A percentile compares a stretch with the other conserved stretches of the same genome.
Conservation (phyloP, 768 basidiomycete species). For the Rossbeevera mucosa region DNA sequence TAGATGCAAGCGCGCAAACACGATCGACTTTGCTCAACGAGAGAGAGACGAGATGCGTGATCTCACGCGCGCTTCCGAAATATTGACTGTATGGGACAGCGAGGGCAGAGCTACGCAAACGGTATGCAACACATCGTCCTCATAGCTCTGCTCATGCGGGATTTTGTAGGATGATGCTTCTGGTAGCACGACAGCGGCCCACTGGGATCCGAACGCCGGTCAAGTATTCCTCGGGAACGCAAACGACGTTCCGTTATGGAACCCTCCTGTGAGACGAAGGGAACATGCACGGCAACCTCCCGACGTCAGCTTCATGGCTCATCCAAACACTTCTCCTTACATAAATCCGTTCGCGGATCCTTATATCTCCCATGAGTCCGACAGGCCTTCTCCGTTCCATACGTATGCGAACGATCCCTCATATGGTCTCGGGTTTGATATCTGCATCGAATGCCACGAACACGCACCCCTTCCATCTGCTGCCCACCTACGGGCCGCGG, state of each 20-base stretch:
- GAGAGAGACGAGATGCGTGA: slow-evolving; percentile 91
- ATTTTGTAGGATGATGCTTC: slow-evolving; percentile 17
- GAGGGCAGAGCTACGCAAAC: slow-evolving; percentile 10
- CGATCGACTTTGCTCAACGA: slow-evolving; percentile 75
- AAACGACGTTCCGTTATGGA: slow-evolving; percentile 64
- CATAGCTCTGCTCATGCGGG: not conserved
- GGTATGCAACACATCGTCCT: slow-evolving; percentile 3
- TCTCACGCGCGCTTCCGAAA: slow-evolving; percentile 78
- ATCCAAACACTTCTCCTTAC: slow-evolving; percentile 5
- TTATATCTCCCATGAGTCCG: slow-evolving; percentile 8
- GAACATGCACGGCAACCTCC: not conserved
- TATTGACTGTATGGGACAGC: slow-evolving; percentile 45
- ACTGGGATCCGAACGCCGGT: slow-evolving; percentile 55
- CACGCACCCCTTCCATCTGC: slow-evolving; percentile 68
- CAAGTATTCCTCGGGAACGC: slow-evolving; percentile 82
- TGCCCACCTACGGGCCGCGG: slow-evolving; percentile 64
- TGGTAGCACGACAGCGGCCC: slow-evolving; percentile 35
- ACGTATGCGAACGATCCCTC: slow-evolving; percentile 38
- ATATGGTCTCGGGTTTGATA: slow-evolving; percentile 67
- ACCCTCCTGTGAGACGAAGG: slow-evolving; percentile 19
- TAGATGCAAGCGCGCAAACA: slow-evolving; percentile 42
- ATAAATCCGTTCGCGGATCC: slow-evolving; percentile 17
- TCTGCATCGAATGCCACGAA: slow-evolving; percentile 88
- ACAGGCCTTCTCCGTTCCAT: slow-evolving; percentile 33
- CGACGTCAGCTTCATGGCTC: not conserved